Conservation (phyloP, 495 filamentous ascomycete genomes). For the Penicillium goetzii region DNA sequence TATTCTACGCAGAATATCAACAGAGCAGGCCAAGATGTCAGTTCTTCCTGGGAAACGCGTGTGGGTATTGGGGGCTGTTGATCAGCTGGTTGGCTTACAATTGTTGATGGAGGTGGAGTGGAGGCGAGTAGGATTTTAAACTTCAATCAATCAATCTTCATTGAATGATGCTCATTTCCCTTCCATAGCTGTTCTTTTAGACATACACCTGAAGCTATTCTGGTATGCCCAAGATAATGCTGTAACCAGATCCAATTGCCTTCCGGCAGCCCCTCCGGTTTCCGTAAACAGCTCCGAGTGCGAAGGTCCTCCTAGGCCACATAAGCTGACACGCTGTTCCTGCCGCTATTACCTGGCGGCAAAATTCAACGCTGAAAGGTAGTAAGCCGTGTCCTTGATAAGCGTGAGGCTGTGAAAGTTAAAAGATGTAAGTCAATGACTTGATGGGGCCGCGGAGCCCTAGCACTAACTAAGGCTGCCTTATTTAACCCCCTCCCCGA, state of each 20-base stretch:
- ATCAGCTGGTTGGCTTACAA: neutral
- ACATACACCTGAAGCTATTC: neutral
- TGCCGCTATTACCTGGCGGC: neutral
- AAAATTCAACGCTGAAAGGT: neutral
- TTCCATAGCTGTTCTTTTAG: neutral
- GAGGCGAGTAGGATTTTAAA: neutral
- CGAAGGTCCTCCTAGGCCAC: neutral
- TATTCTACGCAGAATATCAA: neutral
- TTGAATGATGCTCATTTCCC: neutral
- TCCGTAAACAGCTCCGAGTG: neutral
- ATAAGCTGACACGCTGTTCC: neutral
- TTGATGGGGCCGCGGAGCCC: too few species aligned
- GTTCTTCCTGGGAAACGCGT: neutral
- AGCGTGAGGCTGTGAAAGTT: neutral
- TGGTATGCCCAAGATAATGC: neutral
- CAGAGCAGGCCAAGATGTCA: neutral
- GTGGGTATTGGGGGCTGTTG: neutral
- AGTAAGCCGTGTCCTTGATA: neutral
- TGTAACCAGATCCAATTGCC: neutral
- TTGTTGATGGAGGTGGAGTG: neutral
- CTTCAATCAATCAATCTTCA: neutral
- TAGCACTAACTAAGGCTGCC: neutral
- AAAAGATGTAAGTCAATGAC: neutral
- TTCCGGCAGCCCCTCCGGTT: neutral
- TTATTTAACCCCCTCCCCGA: neutral